phyloP scores from a whole-genome alignment of 306 rosid genomes.

The Cyclanthera cordifolia region DNA sequence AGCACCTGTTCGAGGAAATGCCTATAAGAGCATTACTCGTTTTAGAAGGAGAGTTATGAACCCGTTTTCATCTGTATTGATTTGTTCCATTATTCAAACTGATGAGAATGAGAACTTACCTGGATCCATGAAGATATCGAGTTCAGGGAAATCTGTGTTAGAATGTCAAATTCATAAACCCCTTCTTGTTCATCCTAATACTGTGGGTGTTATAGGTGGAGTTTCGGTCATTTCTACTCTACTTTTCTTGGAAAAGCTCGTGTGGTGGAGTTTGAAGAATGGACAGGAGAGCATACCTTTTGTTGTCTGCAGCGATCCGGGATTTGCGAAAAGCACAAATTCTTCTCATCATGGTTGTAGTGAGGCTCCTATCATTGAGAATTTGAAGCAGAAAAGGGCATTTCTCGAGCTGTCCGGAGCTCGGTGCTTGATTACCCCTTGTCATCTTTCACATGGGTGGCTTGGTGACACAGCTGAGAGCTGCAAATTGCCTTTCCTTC shows the following conservation, averaged over 20 bases:
- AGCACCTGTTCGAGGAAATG: conserved; percentile 20
- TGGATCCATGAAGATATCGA: conserved; percentile 19
- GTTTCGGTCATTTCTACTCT: conserved; percentile 57
- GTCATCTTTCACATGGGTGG: conserved; percentile 68
- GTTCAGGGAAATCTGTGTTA: conserved; percentile 16
- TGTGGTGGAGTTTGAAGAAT: conserved; percentile 48
- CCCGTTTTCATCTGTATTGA: conserved; percentile 17
- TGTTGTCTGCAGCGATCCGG: conserved; percentile 60
- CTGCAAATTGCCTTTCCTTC: conserved; percentile 54
- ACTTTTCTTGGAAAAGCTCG: conserved; percentile 77
- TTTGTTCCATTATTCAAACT: conserved; percentile 29
- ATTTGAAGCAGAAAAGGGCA: conserved; percentile 34
- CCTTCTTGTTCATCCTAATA: conserved; percentile 47
- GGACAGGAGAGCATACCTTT: conserved; percentile 62
- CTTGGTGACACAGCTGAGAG: conserved; percentile 47
- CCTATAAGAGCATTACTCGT: conserved; percentile 17
- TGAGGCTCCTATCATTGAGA: conserved; percentile 28
- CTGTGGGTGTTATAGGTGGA: conserved; percentile 69
- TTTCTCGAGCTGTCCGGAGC: conserved; percentile 67
- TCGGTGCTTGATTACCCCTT: conserved; percentile 64
- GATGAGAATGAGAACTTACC: conserved; percentile 35
- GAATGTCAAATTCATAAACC: conserved; percentile 19
- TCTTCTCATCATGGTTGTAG: conserved; percentile 20
- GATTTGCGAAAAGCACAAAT: conserved; percentile 24
- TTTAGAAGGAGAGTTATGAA: conserved; percentile 25